Percentiles rank a stretch among this genome's conserved stretches.
Evolutionary conservation across 2,329 filamentous ascomycete species (phyloP).

Genomic region (Alternaria longipes): DNA sequence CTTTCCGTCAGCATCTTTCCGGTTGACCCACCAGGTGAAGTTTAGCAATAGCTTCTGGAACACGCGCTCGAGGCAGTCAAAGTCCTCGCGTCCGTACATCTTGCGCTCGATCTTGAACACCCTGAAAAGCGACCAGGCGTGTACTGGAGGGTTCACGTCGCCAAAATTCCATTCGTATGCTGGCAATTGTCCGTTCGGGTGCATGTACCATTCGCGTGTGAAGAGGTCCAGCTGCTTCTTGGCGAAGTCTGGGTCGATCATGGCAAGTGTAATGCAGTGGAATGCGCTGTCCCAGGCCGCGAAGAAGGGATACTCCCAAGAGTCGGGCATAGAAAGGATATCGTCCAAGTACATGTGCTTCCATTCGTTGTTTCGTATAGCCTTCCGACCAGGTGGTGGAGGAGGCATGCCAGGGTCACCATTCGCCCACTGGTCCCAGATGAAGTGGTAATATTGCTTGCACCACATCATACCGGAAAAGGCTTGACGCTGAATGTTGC

Average conservation of each 20-base stretch:
- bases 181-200: slow-evolving; percentile 93
- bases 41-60: slow-evolving; percentile 96
- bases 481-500: slow-evolving; percentile 94
- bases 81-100: slow-evolving; percentile 91
- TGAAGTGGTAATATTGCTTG: slow-evolving; percentile 95
- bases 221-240: slow-evolving; percentile 98
- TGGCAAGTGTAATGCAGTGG: slow-evolving; percentile 93
- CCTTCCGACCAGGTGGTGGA: slow-evolving; percentile 80
- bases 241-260: slow-evolving; percentile 97
- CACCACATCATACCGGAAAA: slow-evolving; percentile 98
- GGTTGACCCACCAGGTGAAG: slow-evolving; percentile 99
- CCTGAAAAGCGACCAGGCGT: slow-evolving; percentile 94
- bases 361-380: slow-evolving; percentile 87
- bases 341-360: slow-evolving; percentile 95
- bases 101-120: slow-evolving; percentile 99
- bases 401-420: slow-evolving; percentile 89
- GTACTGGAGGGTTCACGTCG: slow-evolving; percentile 95
- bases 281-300: slow-evolving; percentile 97
- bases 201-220: slow-evolving; percentile 98
- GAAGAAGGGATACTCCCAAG: slow-evolving; percentile 98
- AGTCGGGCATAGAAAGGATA: slow-evolving; percentile 96
- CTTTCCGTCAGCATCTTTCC: slow-evolving; percentile 92
- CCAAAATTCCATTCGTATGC: slow-evolving; percentile 98
- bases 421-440: slow-evolving; percentile 98
- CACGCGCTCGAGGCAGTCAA: slow-evolving; percentile 94